Evolutionary conservation across 768 basidiomycete genomes (phyloP).

Genomic region (Clavulina sp.): DNA sequence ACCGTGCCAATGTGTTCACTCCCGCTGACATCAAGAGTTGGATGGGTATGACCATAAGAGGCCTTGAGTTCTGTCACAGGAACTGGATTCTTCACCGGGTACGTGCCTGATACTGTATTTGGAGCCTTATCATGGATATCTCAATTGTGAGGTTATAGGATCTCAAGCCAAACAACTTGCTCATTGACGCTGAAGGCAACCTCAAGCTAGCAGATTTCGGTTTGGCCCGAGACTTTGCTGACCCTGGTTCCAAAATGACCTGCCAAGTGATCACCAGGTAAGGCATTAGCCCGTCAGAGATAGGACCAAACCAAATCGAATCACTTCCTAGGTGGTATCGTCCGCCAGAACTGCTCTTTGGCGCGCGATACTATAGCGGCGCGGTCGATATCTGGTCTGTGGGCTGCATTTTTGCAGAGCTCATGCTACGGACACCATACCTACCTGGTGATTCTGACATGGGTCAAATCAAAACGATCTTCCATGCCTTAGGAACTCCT

Average conservation of each 20-base stretch:
- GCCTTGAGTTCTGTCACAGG: conserved; percentile 94
- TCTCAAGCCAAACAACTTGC: conserved; percentile 95
- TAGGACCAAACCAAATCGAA: too few relatives aligned
- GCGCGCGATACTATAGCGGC: conserved; percentile 75
- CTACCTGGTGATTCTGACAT: conserved; percentile 90
- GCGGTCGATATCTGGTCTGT: conserved; percentile 96
- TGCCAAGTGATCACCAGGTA: conserved; percentile 95
- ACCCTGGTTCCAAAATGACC: conserved; percentile 93
- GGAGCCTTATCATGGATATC: background rate
- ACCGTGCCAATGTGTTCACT: conserved; percentile 77
- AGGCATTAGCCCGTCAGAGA: too few relatives aligned
- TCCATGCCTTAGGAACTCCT: conserved; percentile 87
- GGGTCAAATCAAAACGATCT: conserved; percentile 90
- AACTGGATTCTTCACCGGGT: conserved; percentile 90
- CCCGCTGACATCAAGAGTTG: conserved; percentile 96
- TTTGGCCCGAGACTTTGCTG: conserved; percentile 89
- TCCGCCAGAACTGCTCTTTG: conserved; percentile 87
- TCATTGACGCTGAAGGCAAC: conserved; percentile 76
- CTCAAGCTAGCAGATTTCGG: conserved; percentile 99
- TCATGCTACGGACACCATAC: conserved; percentile 92
- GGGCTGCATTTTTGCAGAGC: conserved; percentile 93
- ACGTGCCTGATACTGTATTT: conserved; percentile 14
- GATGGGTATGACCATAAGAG: conserved; percentile 97
- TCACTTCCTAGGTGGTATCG: conserved; percentile 70
- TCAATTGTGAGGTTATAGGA: conserved; percentile 35